phyloP scores from a whole-genome alignment of 2,329 filamentous ascomycete genomes.

The Fusarium graminum region DNA sequence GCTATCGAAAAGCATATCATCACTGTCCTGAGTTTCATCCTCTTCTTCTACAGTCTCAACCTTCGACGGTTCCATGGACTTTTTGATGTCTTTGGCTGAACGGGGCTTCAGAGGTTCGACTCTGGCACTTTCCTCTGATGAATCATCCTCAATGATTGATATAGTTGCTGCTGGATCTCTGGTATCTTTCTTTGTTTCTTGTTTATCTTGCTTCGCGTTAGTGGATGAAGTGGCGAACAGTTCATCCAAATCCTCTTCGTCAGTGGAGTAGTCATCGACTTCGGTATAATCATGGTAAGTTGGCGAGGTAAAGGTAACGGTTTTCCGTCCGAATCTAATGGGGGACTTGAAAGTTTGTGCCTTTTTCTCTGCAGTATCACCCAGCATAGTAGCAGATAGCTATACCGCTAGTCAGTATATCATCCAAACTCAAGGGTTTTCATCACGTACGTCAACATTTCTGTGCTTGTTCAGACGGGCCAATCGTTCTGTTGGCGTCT shows the following conservation, averaged over 20 bases:
- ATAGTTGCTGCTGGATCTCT: constrained; percentile 51
- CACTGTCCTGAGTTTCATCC: constrained; percentile 64
- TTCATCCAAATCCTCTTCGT: constrained; percentile 72
- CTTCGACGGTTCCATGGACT: constrained; percentile 50
- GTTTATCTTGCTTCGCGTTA: constrained; percentile 40
- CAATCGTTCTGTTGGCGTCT: constrained; percentile 94
- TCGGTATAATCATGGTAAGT: constrained; percentile 92
- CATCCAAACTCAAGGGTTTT: neutral
- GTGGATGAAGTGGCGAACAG: constrained; percentile 53
- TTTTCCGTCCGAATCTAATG: constrained; percentile 87
- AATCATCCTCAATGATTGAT: constrained; percentile 50
- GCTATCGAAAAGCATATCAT: constrained; percentile 74
- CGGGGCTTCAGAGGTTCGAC: constrained; percentile 68
- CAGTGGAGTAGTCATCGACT: constrained; percentile 86
- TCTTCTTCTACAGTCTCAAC: constrained; percentile 55
- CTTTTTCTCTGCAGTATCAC: constrained; percentile 78
- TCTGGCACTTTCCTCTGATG: constrained; percentile 65
- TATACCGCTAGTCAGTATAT: constrained; percentile 50
- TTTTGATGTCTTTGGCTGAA: constrained; percentile 57
- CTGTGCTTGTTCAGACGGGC: constrained; percentile 97
- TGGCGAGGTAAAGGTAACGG: constrained; percentile 84
- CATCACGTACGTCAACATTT: constrained; percentile 86
- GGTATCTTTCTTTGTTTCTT: constrained; percentile 49
- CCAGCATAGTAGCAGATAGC: constrained; percentile 73
- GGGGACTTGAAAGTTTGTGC: constrained; percentile 82